phyloP scores from a whole-genome alignment of 2,329 filamentous ascomycete genomes.

The Xylaria sp. region DNA sequence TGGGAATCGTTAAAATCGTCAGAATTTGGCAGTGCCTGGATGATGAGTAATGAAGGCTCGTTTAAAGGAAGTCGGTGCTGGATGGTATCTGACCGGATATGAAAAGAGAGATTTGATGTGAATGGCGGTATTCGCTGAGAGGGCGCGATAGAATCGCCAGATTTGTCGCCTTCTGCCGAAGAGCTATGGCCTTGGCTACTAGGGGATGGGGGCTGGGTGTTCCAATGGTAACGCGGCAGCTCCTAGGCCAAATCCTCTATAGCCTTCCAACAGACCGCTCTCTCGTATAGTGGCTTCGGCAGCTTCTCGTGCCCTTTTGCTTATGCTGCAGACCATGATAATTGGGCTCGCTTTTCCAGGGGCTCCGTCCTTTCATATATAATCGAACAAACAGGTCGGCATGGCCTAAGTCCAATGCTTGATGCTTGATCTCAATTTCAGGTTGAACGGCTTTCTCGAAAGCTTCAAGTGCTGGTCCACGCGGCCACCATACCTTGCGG shows the following conservation, averaged over 20 bases:
- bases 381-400: conserved; percentile 28
- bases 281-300: conserved; percentile 30
- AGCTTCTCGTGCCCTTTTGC: conserved; percentile 10
- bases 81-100: too few species aligned
- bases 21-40: neutral
- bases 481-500: conserved; percentile 27
- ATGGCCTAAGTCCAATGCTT: conserved; percentile 13
- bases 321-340: conserved; percentile 32
- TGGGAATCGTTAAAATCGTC: too few species aligned
- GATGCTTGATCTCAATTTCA: conserved; percentile 18
- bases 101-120: too few species aligned
- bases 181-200: neutral
- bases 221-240: conserved; percentile 24
- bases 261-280: conserved; percentile 4
- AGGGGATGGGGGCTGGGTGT: conserved; percentile 15
- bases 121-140: too few species aligned
- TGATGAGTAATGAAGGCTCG: neutral
- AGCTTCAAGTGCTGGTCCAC: conserved; percentile 23
- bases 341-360: conserved; percentile 31
- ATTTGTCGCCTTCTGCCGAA: too few species aligned
- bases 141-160: too few species aligned
- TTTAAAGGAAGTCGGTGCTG: neutral
- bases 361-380: conserved; percentile 34
- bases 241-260: conserved; percentile 31
- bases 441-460: conserved; percentile 29